phyloP scores from a whole-genome alignment of 768 basidiomycete genomes.

The Podaxis pistillaris region DNA sequence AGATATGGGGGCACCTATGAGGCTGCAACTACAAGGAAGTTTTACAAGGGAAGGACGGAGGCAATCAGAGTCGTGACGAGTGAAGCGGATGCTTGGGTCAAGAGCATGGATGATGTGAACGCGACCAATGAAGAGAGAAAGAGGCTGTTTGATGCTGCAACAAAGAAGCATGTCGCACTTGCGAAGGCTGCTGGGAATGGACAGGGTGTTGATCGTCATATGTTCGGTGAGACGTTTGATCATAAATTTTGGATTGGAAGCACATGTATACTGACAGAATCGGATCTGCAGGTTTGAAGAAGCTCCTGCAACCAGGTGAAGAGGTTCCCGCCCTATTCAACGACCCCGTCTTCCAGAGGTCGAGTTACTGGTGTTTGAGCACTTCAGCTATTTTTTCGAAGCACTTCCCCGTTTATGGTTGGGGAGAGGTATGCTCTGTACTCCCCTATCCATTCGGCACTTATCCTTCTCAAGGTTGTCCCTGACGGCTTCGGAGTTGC shows the following conservation, averaged over 20 bases:
- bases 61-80: conserved; percentile 82
- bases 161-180: conserved; percentile 61
- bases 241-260: not conserved
- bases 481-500: conserved; percentile 93
- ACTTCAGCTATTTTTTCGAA: conserved; percentile 89
- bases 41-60: conserved; percentile 89
- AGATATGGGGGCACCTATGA: conserved; percentile 86
- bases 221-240: conserved; percentile 59
- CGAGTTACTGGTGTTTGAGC: conserved; percentile 84
- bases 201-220: conserved; percentile 82
- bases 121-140: conserved; percentile 43
- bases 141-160: conserved; percentile 55
- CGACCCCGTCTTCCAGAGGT: conserved; percentile 71
- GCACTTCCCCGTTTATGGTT: conserved; percentile 83
- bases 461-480: conserved; percentile 55
- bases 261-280: not conserved
- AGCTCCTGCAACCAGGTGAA: conserved; percentile 61
- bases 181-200: conserved; percentile 66
- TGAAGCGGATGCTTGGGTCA: conserved; percentile 78
- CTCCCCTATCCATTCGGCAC: not conserved
- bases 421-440: conserved; percentile 72
- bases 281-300: conserved; percentile 59
- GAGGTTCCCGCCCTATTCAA: conserved; percentile 65
- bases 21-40: conserved; percentile 87
- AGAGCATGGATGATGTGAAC: conserved; percentile 61